A percentile compares a stretch with the other conserved stretches of the same genome.
phyloP scores from a whole-genome alignment of 164 flowering plant species.

The Houttuynia cordata region DNA sequence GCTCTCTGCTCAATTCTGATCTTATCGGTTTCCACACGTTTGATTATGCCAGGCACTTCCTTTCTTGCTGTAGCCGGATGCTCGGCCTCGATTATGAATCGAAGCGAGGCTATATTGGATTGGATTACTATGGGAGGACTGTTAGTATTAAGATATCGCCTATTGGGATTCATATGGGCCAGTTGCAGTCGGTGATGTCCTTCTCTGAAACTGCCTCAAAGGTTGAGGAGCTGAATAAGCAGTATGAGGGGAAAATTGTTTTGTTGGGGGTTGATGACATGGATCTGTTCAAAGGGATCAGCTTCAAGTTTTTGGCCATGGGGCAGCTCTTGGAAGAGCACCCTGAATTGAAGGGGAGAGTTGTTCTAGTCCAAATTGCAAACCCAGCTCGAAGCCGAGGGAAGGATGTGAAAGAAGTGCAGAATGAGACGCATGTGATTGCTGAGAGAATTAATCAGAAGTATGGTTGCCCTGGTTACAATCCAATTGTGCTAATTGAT shows the following conservation, averaged over 20 bases:
- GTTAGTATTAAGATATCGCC: constrained; percentile 15
- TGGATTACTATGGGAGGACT: constrained; percentile 11
- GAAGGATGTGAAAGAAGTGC: constrained; percentile 29
- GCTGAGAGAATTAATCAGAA: constrained; percentile 8
- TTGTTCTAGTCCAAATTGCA: constrained; percentile 43
- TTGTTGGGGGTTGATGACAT: constrained; percentile 48
- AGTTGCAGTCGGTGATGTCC: constrained; percentile 6
- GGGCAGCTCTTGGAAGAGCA: constrained; percentile 24
- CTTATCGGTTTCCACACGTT: constrained; percentile 14
- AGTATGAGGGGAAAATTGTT: constrained; percentile 10
- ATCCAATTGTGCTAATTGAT: constrained; percentile 32
- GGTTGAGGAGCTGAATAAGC: constrained; percentile 6
- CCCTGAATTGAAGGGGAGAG: constrained; percentile 16
- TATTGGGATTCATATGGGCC: constrained; percentile 12
- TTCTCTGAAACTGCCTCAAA: constrained; percentile 1
- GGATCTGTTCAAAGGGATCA: constrained; percentile 53
- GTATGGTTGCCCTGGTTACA: constrained; percentile 26
- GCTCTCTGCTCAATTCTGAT: constrained; percentile 9
- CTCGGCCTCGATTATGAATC: constrained; percentile 14
- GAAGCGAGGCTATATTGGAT: constrained; percentile 14
- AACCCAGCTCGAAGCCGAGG: constrained; percentile 47
- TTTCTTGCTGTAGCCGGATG: constrained; percentile 13
- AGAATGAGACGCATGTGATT: constrained; percentile 13
- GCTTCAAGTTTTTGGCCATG: constrained; percentile 45
- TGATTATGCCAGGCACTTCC: constrained; percentile 15